Evolutionary conservation across 1,139 yeast genomes (phyloP).

Genomic region (Arxiozyma telluris): DNA sequence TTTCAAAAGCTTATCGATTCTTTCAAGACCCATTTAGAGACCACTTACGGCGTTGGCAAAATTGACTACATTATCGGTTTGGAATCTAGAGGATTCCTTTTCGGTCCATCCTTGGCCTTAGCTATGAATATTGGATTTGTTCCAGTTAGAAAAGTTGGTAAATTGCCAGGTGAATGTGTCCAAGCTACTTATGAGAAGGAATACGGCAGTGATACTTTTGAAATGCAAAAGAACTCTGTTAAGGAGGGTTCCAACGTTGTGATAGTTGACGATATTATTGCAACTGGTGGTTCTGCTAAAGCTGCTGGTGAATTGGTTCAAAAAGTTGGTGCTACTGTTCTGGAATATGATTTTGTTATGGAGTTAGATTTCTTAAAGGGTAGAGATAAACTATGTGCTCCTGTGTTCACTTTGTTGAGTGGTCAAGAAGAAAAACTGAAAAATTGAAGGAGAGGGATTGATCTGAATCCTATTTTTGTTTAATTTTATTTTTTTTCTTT

Average conservation of each 20-base stretch:
- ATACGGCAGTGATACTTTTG: slow-evolving; percentile 83
- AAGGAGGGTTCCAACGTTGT: slow-evolving; percentile 74
- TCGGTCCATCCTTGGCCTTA: slow-evolving; percentile 91
- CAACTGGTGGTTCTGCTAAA: slow-evolving; percentile 93
- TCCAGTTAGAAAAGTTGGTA: slow-evolving; percentile 92
- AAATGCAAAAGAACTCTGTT: slow-evolving; percentile 77
- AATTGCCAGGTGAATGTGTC: slow-evolving; percentile 78
- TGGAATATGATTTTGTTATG: slow-evolving; percentile 81
- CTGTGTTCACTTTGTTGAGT: slow-evolving; percentile 75
- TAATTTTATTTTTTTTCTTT: neutral
- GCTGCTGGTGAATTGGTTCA: slow-evolving; percentile 86
- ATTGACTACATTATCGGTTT: slow-evolving; percentile 88
- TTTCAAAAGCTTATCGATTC: slow-evolving; percentile 78
- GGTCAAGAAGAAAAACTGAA: slow-evolving; percentile 57
- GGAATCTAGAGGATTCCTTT: slow-evolving; percentile 93
- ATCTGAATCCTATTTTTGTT: neutral
- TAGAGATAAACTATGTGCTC: slow-evolving; percentile 76
- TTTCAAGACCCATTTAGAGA: slow-evolving; percentile 64
- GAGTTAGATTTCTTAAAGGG: slow-evolving; percentile 94
- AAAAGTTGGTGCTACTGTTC: slow-evolving; percentile 56
- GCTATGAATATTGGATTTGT: slow-evolving; percentile 85
- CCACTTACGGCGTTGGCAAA: slow-evolving; percentile 41
- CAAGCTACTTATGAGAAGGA: slow-evolving; percentile 78
- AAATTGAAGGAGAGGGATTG: slow-evolving; percentile 5
- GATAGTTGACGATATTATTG: slow-evolving; percentile 91